Evolutionary conservation across 1,284 basidiomycete species (phyloP), one percentile per base, ranked within the genome.

Genomic region (Ustilago shanxiensis): DNA sequence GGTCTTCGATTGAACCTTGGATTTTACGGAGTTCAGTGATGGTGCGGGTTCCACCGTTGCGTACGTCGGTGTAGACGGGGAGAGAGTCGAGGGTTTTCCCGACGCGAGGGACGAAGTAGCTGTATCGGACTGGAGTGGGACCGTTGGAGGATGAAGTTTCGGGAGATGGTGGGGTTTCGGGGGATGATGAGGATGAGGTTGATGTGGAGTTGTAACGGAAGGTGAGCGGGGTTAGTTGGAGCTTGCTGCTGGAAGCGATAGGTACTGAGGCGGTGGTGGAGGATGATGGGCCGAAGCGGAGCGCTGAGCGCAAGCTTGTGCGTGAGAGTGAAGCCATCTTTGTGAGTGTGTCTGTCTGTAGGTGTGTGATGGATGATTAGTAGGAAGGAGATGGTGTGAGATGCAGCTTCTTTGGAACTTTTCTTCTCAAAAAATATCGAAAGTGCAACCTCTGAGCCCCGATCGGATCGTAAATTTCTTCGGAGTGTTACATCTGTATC

Each of bases 61-160:
- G 76, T 2, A 75, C 31, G 41, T 80, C 77, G 13, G 77, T 69
- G 62, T 82, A 82, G 26, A 82, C 80, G 26, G 80, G 80, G n/a
- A 79, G 62, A 4, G 52, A 68, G 39, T 65, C 64, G 41, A 52
- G 58, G 6, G 66, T 66, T 49, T 74, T 66, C 16, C 80, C 80
- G 6, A 82, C 79, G 14, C 80, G 76, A 0, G 77, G 73, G 26
- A 82, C 77, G 58, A 76, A 82, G 67, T 82, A 82, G 39, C 59
- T 66, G 59, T 82, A 71, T 35, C 47, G 41, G 1, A 82, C 55
- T 10, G 75, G 35, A 16, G 71, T 77, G 0, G 69, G 37, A 4
- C 20, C 51, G 24, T 37, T 33, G 18, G 20, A 2, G 24, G 37
- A 11, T 16, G 39, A n/a, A 16, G 54, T 28, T 29, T 26, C 28